phyloP scores from a whole-genome alignment of 495 filamentous ascomycete genomes.

The Neurospora africana region DNA sequence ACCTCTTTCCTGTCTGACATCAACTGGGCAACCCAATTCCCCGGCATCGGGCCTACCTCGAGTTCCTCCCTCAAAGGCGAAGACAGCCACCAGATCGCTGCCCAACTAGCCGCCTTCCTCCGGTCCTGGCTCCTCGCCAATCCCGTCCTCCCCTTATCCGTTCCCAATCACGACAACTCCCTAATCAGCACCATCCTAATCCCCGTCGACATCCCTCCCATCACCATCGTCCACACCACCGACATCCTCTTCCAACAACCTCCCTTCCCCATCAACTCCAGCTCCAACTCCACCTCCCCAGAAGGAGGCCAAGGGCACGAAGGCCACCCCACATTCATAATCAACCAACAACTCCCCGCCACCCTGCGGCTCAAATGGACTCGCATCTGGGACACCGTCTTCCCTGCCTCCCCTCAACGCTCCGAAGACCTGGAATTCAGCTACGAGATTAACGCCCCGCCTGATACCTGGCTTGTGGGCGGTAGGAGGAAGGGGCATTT shows the following conservation, averaged over 20 bases:
- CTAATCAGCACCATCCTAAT: conserved; percentile 47
- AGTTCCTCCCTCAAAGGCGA: not conserved
- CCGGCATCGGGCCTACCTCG: conserved; percentile 28
- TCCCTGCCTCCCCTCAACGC: conserved; percentile 20
- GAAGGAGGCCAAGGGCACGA: conserved; percentile 11
- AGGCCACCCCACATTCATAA: conserved; percentile 35
- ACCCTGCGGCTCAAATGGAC: conserved; percentile 68
- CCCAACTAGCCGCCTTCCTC: conserved; percentile 24
- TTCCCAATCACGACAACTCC: conserved; percentile 1
- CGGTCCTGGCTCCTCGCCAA: conserved; percentile 28
- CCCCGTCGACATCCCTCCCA: conserved; percentile 75
- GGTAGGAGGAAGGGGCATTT: conserved; percentile 73
- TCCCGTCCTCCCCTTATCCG: conserved; percentile 22
- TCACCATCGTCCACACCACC: conserved; percentile 76
- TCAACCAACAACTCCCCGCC: conserved; percentile 61
- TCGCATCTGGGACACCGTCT: conserved; percentile 56
- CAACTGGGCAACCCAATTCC: conserved; percentile 33
- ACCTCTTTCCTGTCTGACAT: conserved; percentile 28
- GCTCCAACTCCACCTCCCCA: conserved; percentile 8
- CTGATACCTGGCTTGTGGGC: conserved; percentile 75
- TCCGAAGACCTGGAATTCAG: conserved; percentile 59
- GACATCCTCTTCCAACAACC: conserved; percentile 49
- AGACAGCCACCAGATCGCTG: conserved; percentile 14
- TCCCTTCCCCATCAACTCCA: conserved; percentile 15
- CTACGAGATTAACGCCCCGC: conserved; percentile 68